Base-by-base conservation (phyloP, 2,329 filamentous ascomycete genomes). In the Alternaria sp. region DNA sequence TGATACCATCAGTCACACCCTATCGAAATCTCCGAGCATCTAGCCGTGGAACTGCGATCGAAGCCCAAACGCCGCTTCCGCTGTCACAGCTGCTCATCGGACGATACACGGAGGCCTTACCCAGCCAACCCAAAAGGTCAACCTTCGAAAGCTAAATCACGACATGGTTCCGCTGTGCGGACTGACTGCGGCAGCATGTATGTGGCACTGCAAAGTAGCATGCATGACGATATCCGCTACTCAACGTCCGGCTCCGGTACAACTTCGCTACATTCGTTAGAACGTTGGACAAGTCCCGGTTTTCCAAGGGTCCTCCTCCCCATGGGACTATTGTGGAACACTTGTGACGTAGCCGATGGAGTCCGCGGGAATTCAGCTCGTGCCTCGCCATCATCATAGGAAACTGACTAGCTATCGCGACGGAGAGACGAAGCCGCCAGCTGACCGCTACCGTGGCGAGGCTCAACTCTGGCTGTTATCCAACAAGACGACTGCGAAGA, bases 271-370 rank as follows among this genome's bases (percentile, higher is more conserved):
- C 24, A 47, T 34, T 28, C 24, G 34, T 47, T 26, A 36, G 26
- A 42, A 34, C 26, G 55, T 43, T 44, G 34, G 26, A n/a, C 24
- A 47, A 44, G 49, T 18, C 32, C 55, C 32, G 16, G 22, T 54
- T 46, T 44, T 36, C 30, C 18, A 44, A 59, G 43, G 28, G 20
- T 41, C 36, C 44, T 42, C 16, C 36, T 48, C 42, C 55, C 42
- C 49, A 55, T 54, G 43, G 43, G 56, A 54, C 51, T 55, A 22
- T 18, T 43, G 56, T 42, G 51, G 56, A 48, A 59, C 51, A 24
- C 38, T 14, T 28, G 34, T 54, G 56, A 59, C 56, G 51, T 54
- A 59, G 56, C 30, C 9, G 20, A 48, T 54, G 36, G 20, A 30
- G 28, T 28, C 38, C 38, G 51, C 46, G 38, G 28, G 9, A 32